phyloP scores from a whole-genome alignment of 2,329 filamentous ascomycete species.

The Clonostachys chloroleuca region DNA sequence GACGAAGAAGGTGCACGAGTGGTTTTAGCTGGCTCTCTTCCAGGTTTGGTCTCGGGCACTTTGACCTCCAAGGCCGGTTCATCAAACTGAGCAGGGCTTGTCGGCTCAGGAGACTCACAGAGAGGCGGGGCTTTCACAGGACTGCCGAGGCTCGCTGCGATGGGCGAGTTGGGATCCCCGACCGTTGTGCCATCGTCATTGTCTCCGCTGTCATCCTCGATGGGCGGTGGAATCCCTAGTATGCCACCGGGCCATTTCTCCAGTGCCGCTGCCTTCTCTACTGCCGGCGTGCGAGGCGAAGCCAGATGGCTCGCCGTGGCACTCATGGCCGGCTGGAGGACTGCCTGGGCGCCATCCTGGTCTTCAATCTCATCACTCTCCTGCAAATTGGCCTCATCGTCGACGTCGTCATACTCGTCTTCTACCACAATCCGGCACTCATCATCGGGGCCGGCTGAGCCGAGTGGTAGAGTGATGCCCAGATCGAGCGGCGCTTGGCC shows the following conservation, averaged over 20 bases:
- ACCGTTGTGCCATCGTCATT: conserved; percentile 7
- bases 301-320: conserved; percentile 50
- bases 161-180: conserved; percentile 5
- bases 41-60: too few species aligned
- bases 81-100: too few species aligned
- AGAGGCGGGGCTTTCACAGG: background rate
- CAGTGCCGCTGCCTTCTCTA: conserved; percentile 54
- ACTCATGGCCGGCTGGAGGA: conserved; percentile 56
- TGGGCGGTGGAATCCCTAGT: conserved; percentile 13
- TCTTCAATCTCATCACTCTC: conserved; percentile 20
- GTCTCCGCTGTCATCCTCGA: conserved; percentile 8
- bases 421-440: too few species aligned
- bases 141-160: background rate
- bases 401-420: background rate
- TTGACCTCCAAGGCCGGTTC: too few species aligned
- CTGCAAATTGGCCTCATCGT: conserved; percentile 1
- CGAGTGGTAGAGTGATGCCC: too few species aligned
- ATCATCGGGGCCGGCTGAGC: too few species aligned
- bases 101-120: too few species aligned
- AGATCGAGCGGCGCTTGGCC: too few species aligned
- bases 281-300: conserved; percentile 47
- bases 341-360: conserved; percentile 53
- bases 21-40: too few species aligned
- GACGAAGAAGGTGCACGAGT: too few species aligned
- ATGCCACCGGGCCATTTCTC: conserved; percentile 25